These are phyloP conservation scores for Ceratocystis ficicola DNA, from an alignment of 2,329 filamentous ascomycete genomes.

Conservation along the genomic window DNA sequence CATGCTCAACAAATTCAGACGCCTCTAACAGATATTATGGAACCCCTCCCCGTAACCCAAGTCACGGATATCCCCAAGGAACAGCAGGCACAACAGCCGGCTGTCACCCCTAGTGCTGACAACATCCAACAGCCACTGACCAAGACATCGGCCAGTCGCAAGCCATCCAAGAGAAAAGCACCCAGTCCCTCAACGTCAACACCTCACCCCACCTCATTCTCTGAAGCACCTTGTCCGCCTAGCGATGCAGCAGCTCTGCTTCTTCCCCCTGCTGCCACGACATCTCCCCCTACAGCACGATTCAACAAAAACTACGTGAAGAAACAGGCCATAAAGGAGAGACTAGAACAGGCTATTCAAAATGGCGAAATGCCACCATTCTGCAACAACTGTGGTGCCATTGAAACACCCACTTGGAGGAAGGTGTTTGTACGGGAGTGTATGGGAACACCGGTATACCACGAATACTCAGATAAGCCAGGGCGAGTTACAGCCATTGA, in stretches of 20 bases:
- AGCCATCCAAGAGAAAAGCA: constrained; percentile 10
- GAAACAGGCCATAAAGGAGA: constrained; percentile 49
- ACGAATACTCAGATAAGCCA: constrained; percentile 60
- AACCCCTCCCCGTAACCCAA: neutral
- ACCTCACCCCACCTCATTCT: constrained; percentile 33
- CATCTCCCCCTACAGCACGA: constrained; percentile 31
- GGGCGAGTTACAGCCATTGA: constrained; percentile 65
- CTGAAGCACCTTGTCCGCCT: constrained; percentile 34
- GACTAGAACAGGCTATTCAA: constrained; percentile 52
- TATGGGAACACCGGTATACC: constrained; percentile 54
- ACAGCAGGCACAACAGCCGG: neutral
- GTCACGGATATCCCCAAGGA: neutral
- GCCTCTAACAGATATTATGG: neutral
- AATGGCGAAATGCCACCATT: constrained; percentile 76
- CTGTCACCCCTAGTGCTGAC: neutral
- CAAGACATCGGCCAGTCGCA: constrained; percentile 3
- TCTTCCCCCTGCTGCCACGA: constrained; percentile 27
- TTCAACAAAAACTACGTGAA: constrained; percentile 53
- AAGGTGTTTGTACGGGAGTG: constrained; percentile 76
- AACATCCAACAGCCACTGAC: neutral
- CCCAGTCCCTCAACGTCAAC: constrained; percentile 27
- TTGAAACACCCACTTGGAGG: constrained; percentile 93
- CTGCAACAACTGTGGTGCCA: constrained; percentile 85
- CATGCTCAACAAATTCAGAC: neutral
- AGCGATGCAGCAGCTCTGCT: constrained; percentile 33